A percentile compares a stretch with the other conserved stretches of the same genome.
Conservation (phyloP, 371 early-diverging fungal species). For the Phascolomyces articulosus region DNA sequence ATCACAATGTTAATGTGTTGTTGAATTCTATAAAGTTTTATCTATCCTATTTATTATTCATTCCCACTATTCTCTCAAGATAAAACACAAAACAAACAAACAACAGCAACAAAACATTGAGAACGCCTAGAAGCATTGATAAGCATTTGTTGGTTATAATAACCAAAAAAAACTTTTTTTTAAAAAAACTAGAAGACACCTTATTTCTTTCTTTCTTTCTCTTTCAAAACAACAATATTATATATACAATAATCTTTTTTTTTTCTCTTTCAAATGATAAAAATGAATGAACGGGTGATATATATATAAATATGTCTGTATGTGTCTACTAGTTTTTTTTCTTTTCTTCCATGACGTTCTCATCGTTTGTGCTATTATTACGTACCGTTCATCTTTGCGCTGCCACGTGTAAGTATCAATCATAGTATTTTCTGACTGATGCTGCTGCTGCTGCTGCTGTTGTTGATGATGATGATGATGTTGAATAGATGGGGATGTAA, state of each 20-base stretch:
- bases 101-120: background rate
- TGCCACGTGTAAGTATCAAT: background rate
- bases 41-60: too few relatives aligned
- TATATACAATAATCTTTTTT: too few relatives aligned
- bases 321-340: background rate
- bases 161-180: background rate
- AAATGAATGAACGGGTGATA: too few relatives aligned
- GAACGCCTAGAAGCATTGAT: background rate
- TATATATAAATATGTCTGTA: too few relatives aligned
- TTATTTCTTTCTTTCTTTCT: too few relatives aligned
- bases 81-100: too few relatives aligned
- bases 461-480: background rate
- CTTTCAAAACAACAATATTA: too few relatives aligned
- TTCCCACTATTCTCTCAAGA: background rate
- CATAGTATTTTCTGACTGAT: background rate
- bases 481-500: too few relatives aligned
- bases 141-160: background rate
- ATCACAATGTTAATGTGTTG: too few relatives aligned
- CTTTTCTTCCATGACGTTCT: background rate
- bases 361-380: background rate
- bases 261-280: too few relatives aligned
- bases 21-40: too few relatives aligned
- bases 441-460: background rate
- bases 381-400: slow-evolving; percentile 4
- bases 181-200: too few relatives aligned